Evolutionary conservation across 129 eudicot genomes (phyloP), one percentile per base, ranked within the genome.

Genomic region (Pulicaria dysenterica): DNA sequence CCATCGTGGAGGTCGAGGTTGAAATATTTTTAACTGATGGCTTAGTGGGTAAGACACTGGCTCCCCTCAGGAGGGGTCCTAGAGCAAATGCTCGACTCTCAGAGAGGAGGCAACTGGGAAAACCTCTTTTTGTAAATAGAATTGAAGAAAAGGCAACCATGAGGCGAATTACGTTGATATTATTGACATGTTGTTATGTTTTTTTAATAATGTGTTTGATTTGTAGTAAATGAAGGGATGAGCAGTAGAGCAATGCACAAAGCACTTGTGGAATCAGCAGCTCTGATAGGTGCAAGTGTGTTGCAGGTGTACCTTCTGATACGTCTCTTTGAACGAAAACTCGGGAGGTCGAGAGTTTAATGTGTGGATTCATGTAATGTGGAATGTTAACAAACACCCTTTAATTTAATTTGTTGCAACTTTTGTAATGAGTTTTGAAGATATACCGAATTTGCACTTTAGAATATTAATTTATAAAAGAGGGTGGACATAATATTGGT

Each of bases 191-290:
- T 8, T 56, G 17, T 39, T 8, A 39, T 19, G 38, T 10, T 31
- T 58, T 6, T 17, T 43, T 7, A 34, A 37, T 34, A 24, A 24
- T 14, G 16, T 50, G 58, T 39, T 58, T 61, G 67, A 11, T 68
- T 61, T 86, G 85, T 91, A 94, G 98, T 88, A 56, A 94, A 94
- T 51, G 93, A 88, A 65, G 84, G 84, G 61, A 87, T 90, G 96
- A 75, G 97, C 83, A 88, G 70, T 40, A 79, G 98, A 69, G 96
- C 97, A 49, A 71, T 85, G 49, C 92, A 94, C 81, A 94, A 94
- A 78, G 97, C 97, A 0, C 40, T 94, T 0, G 77, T 67, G 19
- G 98, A 94, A 79, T 94, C 97, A 15, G 79, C 83, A 39, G 87
- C 91, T 40, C 80, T 94, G 37, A 31, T 90, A 12, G 82, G 91